These are phyloP conservation scores for Pyrenula aspistea DNA, from an alignment of 495 filamentous ascomycete genomes.

Conservation along the genomic window DNA sequence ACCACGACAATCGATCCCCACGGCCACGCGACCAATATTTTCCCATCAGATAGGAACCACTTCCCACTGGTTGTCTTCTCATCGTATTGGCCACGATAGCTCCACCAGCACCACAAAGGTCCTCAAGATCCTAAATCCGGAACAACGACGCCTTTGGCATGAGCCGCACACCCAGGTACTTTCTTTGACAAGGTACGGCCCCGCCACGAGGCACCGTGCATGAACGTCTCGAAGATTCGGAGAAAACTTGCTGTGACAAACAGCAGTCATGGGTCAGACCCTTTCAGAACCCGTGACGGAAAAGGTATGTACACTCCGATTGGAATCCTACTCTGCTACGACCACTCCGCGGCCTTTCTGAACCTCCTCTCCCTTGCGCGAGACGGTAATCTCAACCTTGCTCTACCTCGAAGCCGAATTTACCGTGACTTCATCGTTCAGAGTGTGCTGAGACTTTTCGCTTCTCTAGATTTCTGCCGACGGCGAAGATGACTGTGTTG, in stretches of 20 bases:
- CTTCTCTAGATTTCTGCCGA: slow-evolving; percentile 61
- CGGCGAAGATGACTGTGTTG: slow-evolving; percentile 83
- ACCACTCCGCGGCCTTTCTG: not conserved
- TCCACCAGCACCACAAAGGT: not conserved
- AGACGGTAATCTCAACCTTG: too few species aligned
- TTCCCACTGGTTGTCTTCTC: too few species aligned
- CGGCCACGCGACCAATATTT: not conserved
- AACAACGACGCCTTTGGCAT: not conserved
- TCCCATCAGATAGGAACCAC: too few species aligned
- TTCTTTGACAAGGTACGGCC: not conserved
- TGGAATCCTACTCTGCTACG: not conserved
- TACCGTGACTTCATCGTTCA: too few species aligned
- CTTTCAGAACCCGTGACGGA: slow-evolving; percentile 97
- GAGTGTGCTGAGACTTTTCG: too few species aligned
- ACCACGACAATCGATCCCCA: not conserved
- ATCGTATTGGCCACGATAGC: too few species aligned
- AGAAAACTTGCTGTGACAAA: not conserved
- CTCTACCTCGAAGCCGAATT: too few species aligned
- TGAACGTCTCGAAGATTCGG: not conserved
- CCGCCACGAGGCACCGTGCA: not conserved
- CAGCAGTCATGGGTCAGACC: slow-evolving; percentile 82
- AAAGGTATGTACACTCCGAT: slow-evolving; percentile 58
- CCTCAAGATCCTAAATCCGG: not conserved
- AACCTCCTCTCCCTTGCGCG: too few species aligned
- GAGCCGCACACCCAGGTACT: not conserved